Evolutionary conservation across 1,139 yeast genomes (phyloP).

Genomic region (Pichia sp.): DNA sequence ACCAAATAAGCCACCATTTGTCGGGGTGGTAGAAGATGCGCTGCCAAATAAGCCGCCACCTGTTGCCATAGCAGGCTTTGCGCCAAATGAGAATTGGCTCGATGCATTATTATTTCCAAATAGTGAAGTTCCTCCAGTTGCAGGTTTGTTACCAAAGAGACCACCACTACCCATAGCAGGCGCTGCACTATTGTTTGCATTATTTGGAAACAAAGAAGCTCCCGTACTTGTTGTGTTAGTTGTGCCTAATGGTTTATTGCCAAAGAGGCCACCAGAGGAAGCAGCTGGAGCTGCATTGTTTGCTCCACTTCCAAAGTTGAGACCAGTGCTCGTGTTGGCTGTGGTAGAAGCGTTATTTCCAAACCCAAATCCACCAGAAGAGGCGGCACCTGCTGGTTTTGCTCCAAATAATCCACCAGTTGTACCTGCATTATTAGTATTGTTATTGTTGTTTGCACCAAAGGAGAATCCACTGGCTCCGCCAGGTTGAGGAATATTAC

Average conservation of each 20-base stretch:
- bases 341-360: conserved; percentile 22
- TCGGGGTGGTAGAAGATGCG: conserved; percentile 7
- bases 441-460: conserved; percentile 28
- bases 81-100: conserved; percentile 24
- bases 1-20: conserved; percentile 25
- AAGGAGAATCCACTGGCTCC: conserved; percentile 21
- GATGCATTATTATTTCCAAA: conserved; percentile 21
- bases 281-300: conserved; percentile 6
- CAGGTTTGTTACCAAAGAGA: conserved; percentile 13
- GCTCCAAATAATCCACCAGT: conserved; percentile 27
- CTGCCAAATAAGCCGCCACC: conserved; percentile 16
- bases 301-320: conserved; percentile 17
- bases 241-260: conserved; percentile 7
- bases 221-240: background rate
- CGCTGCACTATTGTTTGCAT: conserved; percentile 7
- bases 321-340: conserved; percentile 9
- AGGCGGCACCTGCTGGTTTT: conserved; percentile 1
- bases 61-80: conserved; percentile 9
- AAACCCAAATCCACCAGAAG: conserved; percentile 10
- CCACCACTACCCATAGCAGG: conserved; percentile 6
- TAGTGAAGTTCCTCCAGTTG: conserved; percentile 12
- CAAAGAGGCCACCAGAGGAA: conserved; percentile 8
- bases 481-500: conserved; percentile 8
- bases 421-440: conserved; percentile 17
- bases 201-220: conserved; percentile 18